Conservation (phyloP, 306 rosid species). For the Arachis hypogaea region DNA sequence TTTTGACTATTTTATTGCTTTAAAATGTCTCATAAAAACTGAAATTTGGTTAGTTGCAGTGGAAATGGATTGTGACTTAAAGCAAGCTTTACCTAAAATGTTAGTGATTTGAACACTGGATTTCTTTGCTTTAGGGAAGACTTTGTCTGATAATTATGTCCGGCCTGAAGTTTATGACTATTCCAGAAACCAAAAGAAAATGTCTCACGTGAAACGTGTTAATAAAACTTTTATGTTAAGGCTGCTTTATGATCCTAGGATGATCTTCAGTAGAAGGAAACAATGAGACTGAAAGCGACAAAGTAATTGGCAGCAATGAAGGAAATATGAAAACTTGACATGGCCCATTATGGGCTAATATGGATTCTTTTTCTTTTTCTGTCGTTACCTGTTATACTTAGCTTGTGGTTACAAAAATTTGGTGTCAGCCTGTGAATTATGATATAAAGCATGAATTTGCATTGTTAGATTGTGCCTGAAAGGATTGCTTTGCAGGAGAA, state of each 20-base stretch:
- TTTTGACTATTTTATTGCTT: not conserved
- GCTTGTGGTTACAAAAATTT: not conserved
- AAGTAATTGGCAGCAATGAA: slow-evolving; percentile 18
- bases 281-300: slow-evolving; percentile 6
- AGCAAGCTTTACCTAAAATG: not conserved
- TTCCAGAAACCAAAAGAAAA: not conserved
- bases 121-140: not conserved
- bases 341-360: slow-evolving; percentile 1
- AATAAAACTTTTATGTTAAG: slow-evolving; percentile 17
- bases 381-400: slow-evolving; percentile 10
- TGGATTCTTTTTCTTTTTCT: slow-evolving; percentile 6
- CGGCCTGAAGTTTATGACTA: not conserved
- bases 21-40: not conserved
- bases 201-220: slow-evolving; percentile 9
- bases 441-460: slow-evolving; percentile 13
- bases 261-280: slow-evolving; percentile 21
- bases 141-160: not conserved
- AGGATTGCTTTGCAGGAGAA: slow-evolving; percentile 50
- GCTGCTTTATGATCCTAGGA: slow-evolving; percentile 28
- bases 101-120: not conserved
- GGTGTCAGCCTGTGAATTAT: slow-evolving; percentile 2
- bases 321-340: slow-evolving; percentile 15
- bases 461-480: slow-evolving; percentile 32
- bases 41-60: not conserved
- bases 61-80: not conserved